phyloP scores from a whole-genome alignment of 2,329 filamentous ascomycete genomes.

The Colletotrichum sp. region DNA sequence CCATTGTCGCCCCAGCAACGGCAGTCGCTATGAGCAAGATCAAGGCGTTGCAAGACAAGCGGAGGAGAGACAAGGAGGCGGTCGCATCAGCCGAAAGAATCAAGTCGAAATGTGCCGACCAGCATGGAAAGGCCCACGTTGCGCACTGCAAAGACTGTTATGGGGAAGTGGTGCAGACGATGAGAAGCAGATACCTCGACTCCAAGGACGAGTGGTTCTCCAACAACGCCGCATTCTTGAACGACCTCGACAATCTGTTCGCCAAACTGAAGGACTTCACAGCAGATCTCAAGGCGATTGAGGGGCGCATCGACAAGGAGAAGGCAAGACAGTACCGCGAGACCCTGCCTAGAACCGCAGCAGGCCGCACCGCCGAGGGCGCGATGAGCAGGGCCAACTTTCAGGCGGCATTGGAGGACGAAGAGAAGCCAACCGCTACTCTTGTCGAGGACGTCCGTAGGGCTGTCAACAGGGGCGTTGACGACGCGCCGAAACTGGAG shows the following conservation, averaged over 20 bases:
- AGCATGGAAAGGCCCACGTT: slow-evolving; percentile 47
- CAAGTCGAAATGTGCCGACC: slow-evolving; percentile 44
- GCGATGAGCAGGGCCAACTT: slow-evolving; percentile 13
- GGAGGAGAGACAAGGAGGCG: not conserved
- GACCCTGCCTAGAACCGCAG: slow-evolving; percentile 23
- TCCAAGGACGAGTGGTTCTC: slow-evolving; percentile 55
- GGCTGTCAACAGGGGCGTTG: not conserved
- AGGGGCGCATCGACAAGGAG: slow-evolving; percentile 54
- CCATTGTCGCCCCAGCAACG: not conserved
- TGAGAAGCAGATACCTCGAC: slow-evolving; percentile 45
- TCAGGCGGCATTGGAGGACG: slow-evolving; percentile 6
- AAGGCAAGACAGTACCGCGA: slow-evolving; percentile 59
- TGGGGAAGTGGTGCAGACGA: slow-evolving; percentile 48
- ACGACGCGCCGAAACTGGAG: not conserved
- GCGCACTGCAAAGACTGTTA: slow-evolving; percentile 55
- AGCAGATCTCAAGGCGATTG: slow-evolving; percentile 49
- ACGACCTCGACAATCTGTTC: slow-evolving; percentile 54
- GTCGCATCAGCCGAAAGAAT: slow-evolving; percentile 46
- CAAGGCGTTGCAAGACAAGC: not conserved
- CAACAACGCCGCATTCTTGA: slow-evolving; percentile 50
- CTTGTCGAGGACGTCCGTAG: not conserved
- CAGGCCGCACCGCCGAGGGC: slow-evolving; percentile 4
- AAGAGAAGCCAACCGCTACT: not conserved
- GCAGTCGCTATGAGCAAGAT: not conserved
- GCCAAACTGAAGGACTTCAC: slow-evolving; percentile 49